A percentile compares a stretch with the other conserved stretches of the same genome.
These are phyloP conservation scores for Malus hybrid DNA, from an alignment of 331 rosid species.

Conservation along the genomic window DNA sequence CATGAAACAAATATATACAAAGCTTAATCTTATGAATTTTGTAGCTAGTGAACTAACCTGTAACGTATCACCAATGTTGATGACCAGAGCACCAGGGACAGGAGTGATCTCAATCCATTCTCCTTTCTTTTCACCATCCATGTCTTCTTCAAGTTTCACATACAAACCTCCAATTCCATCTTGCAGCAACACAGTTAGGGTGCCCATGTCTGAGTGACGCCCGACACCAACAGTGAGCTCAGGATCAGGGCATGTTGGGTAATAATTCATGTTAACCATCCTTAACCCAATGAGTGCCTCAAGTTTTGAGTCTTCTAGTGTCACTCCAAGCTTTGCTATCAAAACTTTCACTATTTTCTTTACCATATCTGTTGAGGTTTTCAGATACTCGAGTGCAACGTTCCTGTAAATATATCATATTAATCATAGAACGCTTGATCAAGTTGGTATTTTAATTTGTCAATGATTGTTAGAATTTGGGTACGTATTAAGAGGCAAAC, in stretches of 20 bases:
- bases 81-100: conserved; percentile 44
- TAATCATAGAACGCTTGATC: neutral
- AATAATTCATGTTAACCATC: conserved; percentile 58
- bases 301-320: conserved; percentile 30
- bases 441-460: neutral
- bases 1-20: neutral
- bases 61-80: conserved; percentile 45
- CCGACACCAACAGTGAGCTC: conserved; percentile 73
- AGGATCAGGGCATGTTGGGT: conserved; percentile 68
- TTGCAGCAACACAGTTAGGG: conserved; percentile 52
- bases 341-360: conserved; percentile 29
- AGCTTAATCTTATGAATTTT: neutral
- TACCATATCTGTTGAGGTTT: conserved; percentile 30
- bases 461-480: neutral
- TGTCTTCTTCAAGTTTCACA: conserved; percentile 37
- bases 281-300: conserved; percentile 27
- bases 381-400: conserved; percentile 51
- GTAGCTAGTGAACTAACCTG: conserved; percentile 26
- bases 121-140: conserved; percentile 9
- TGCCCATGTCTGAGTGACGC: conserved; percentile 56
- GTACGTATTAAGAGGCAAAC: neutral
- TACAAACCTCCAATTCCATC: conserved; percentile 63
- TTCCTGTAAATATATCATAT: conserved; percentile 21
- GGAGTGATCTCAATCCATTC: conserved; percentile 54
- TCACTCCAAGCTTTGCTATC: conserved; percentile 32